Conservation (phyloP, 2,329 filamentous ascomycete genomes). For the Fusarium goolgardi region DNA sequence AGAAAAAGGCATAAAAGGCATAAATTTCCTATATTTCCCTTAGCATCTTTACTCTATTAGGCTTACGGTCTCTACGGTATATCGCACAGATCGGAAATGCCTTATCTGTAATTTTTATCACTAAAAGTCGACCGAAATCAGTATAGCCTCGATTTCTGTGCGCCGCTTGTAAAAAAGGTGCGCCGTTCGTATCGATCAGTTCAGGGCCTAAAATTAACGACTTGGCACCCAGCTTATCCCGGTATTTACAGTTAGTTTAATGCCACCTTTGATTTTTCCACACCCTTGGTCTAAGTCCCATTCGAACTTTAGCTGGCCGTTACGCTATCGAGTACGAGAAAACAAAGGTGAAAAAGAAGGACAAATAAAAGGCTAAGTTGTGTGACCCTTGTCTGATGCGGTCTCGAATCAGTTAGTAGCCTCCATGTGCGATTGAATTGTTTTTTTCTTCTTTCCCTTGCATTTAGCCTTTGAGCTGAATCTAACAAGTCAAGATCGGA, state of each 20-base stretch:
- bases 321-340: constrained; percentile 5
- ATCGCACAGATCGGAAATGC: too few species aligned
- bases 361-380: constrained; percentile 2
- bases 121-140: too few species aligned
- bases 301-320: constrained; percentile 18
- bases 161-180: too few species aligned
- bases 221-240: constrained; percentile 18
- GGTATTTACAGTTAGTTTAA: not conserved
- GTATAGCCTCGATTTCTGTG: too few species aligned
- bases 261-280: not conserved
- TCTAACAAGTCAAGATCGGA: constrained; percentile 23
- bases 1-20: too few species aligned
- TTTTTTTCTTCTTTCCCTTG: not conserved
- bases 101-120: too few species aligned
- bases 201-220: too few species aligned
- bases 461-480: constrained; percentile 3
- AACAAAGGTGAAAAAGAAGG: not conserved
- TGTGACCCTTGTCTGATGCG: not conserved
- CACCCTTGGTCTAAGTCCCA: not conserved
- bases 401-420: constrained; percentile 5
- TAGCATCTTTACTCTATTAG: too few species aligned
- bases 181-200: too few species aligned
- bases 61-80: too few species aligned
- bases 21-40: too few species aligned
- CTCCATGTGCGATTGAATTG: not conserved